A percentile compares a stretch with the other conserved stretches of the same genome.
These are phyloP conservation scores for Corymbia calophylla DNA, from an alignment of 441 rosid species.

Conservation along the genomic window DNA sequence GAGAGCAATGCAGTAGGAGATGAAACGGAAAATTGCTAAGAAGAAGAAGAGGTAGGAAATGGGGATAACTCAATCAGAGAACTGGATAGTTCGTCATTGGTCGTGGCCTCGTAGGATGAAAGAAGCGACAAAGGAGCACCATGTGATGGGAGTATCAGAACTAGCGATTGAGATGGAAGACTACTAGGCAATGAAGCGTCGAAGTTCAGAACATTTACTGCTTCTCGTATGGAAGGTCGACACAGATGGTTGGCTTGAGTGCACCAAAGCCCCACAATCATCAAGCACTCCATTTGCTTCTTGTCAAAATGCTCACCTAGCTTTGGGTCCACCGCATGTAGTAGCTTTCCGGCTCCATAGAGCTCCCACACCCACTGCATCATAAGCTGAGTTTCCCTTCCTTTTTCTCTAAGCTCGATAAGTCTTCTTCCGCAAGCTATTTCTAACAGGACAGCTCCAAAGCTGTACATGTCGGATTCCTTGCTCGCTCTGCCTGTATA, in stretches of 20 bases:
- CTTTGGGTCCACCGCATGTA: background rate
- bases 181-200: background rate
- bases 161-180: background rate
- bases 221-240: background rate
- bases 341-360: background rate
- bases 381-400: background rate
- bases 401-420: background rate
- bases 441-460: background rate
- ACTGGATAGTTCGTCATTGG: background rate
- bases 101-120: background rate
- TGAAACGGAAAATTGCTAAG: background rate
- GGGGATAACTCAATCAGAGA: background rate
- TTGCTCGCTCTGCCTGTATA: background rate
- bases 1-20: background rate
- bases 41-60: background rate
- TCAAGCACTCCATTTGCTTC: constrained; percentile 5
- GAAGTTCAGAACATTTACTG: background rate
- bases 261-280: constrained; percentile 14
- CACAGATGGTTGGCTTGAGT: background rate
- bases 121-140: background rate
- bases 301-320: background rate
- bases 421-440: background rate
- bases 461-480: constrained; percentile 3
- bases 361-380: background rate
- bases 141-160: background rate